Evolutionary conservation across 225 moss, liverwort and hornwort genomes (phyloP).

Genomic region (Takakia lepidozioides): DNA sequence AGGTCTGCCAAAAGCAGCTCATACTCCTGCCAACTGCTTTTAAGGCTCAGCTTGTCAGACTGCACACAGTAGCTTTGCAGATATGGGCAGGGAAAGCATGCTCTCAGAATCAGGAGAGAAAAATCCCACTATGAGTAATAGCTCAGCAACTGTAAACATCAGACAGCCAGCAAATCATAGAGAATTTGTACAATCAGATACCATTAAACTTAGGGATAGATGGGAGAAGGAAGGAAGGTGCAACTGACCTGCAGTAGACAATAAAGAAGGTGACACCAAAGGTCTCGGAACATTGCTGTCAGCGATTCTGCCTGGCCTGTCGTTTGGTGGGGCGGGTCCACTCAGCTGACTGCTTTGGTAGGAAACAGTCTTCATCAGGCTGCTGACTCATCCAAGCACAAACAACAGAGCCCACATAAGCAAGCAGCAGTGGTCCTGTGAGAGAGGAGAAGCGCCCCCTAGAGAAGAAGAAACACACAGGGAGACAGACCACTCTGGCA

Average conservation of each 20-base stretch:
- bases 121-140: no score
- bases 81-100: no score
- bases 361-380: constrained; percentile 49
- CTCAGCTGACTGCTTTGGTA: constrained; percentile 32
- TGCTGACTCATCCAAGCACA: constrained; percentile 55
- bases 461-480: constrained; percentile 40
- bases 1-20: no score
- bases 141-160: no score
- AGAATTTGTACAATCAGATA: no score
- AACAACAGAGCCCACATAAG: constrained; percentile 54
- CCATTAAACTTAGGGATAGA: no score
- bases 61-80: no score
- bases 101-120: no score
- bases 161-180: no score
- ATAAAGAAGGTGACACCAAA: constrained; percentile 17
- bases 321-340: constrained; percentile 28
- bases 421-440: constrained; percentile 39
- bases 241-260: constrained; percentile 12
- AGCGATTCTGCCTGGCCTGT: constrained; percentile 34
- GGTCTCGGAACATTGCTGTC: constrained; percentile 11
- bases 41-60: no score
- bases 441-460: constrained; percentile 26
- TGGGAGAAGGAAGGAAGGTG: no score
- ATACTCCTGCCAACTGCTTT: no score
- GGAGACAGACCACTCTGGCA: constrained; percentile 27